Percentiles rank a stretch among this genome's conserved stretches.
These are phyloP conservation scores for Suillus bovinus DNA, from an alignment of 768 basidiomycete genomes.

Conservation along the genomic window DNA sequence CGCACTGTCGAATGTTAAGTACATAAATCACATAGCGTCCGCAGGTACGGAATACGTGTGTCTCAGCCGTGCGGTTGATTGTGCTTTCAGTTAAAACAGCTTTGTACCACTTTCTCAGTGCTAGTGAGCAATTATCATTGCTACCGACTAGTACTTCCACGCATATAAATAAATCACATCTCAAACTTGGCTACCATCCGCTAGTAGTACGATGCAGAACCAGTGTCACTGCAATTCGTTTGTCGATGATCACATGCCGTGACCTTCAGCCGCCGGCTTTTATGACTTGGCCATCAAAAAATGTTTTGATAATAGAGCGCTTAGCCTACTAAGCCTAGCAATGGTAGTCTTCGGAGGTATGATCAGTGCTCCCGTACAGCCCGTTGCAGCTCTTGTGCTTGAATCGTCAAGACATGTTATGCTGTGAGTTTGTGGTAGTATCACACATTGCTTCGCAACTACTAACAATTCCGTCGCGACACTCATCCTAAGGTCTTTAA, in stretches of 20 bases:
- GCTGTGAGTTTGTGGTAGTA: conserved; percentile 18
- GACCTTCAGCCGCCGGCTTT: conserved; percentile 11
- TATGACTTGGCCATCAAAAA: conserved; percentile 10
- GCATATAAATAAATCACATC: background rate
- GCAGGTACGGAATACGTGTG: background rate
- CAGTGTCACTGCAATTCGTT: conserved; percentile 1
- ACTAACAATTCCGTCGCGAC: conserved; percentile 25
- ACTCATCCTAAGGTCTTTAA: conserved; percentile 29
- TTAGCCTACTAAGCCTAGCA: conserved; percentile 10
- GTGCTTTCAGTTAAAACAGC: background rate
- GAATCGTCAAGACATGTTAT: conserved; percentile 16
- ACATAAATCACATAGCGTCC: background rate
- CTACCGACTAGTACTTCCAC: background rate
- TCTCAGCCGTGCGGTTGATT: background rate
- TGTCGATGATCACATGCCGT: background rate
- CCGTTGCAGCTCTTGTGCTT: conserved; percentile 27
- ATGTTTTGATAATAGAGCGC: conserved; percentile 9
- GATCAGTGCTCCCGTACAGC: conserved; percentile 35
- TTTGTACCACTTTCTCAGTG: background rate
- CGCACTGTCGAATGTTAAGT: background rate
- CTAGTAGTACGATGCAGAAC: background rate
- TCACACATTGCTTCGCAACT: conserved; percentile 18
- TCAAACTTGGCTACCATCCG: conserved; percentile 2
- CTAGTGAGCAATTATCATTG: background rate
- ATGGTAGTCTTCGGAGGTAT: conserved; percentile 18